Base-by-base conservation (phyloP, 1,139 yeast species). In the Zygoascus sp. region DNA sequence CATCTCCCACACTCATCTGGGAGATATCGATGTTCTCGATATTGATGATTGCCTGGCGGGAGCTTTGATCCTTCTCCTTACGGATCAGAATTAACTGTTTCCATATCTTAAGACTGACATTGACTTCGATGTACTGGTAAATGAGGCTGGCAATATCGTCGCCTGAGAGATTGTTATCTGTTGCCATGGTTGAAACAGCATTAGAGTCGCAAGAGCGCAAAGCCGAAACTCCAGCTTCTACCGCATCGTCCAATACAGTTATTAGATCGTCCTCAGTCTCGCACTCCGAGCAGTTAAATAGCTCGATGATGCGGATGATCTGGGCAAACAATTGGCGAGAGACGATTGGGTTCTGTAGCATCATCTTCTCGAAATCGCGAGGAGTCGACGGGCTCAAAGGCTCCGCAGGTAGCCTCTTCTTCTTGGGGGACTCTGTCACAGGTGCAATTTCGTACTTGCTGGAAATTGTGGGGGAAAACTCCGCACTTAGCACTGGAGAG, bases 61-160 rank as follows among this genome's bases (percentile, higher is more conserved):
- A 64, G 39, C 47, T 60, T 52, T 27, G 55, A 54, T 52, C 82
- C 62, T 19, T 62, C 61, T 25, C 62, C 54, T 45, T 70, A 64
- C 53, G 51, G 8, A 58, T 27, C 21, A 53, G 51, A 38, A 63
- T 28, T 47, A 58, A 40, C 32, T 53, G 57, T 46, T 49, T 66
- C 69, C 59, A 68, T 63, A 48, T 59, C 46, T 39, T 58, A 39
- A 80, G 85, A 58, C 80, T 83, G 19, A 86, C 61, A 52, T 80
- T 81, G 50, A 75, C 58, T 54, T 88, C 96, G 10, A 86, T 80
- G 55, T 85, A 85, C 48, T 79, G 81, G 56, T 81, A 83, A 1
- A 87, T 47, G 80, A 69, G 50, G 69, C 72, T 58, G 72, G 78
- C 55, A 77, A 66, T 53, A 28, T 65, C 69, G 3, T 83, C 82